Evolutionary conservation across 2,329 filamentous ascomycete species (phyloP), one percentile per base, ranked within the genome.

Genomic region (Ceratocystis alfenasii): DNA sequence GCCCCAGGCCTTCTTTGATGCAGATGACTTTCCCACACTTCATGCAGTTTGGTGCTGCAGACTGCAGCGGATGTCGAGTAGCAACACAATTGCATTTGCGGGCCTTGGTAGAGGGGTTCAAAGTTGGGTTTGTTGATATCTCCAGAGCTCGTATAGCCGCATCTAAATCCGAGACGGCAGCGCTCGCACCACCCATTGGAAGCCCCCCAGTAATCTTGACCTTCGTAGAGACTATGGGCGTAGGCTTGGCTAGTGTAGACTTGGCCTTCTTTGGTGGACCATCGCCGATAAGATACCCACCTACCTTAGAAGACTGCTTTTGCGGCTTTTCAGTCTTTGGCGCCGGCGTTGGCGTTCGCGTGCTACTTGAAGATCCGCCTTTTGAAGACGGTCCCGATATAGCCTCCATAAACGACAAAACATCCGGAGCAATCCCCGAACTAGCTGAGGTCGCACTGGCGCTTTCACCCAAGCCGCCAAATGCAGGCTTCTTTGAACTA

Each of bases 21-120:
- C 94, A 99, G 65, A 97, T 87, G 12, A 99, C 90, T 74, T 97
- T 97, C 67, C 94, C 94, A 71, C 94, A 99, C 57, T 83, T 87
- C 17, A 95, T 78, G 73, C 94, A 99, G 74, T 97, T 99, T 0
- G 94, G 94, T 0, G 92, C 91, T 0, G 93, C 91, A n/a, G 84
- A 84, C 57, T 96, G 87, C 2, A 97, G 82, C 0, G 93, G 89
- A 74, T 99, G 94, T 1, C 89, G 84, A 0, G 88, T 86, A 0
- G 89, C 94, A 72, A 95, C 90, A 74, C 94, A 99, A 71, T 88
- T 88, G 75, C 94, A 99, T 66, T 85, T 85, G 5, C 88, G 83
- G 63, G 84, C 80, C 8, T 78, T 77, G 30, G 85, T 78, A 68
- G 81, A 80, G 3, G 70, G 69, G 48, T 79, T 76, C 28, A 91